Evolutionary conservation across 495 filamentous ascomycete genomes (phyloP).

Genomic region (Penicillium roqueforti): DNA sequence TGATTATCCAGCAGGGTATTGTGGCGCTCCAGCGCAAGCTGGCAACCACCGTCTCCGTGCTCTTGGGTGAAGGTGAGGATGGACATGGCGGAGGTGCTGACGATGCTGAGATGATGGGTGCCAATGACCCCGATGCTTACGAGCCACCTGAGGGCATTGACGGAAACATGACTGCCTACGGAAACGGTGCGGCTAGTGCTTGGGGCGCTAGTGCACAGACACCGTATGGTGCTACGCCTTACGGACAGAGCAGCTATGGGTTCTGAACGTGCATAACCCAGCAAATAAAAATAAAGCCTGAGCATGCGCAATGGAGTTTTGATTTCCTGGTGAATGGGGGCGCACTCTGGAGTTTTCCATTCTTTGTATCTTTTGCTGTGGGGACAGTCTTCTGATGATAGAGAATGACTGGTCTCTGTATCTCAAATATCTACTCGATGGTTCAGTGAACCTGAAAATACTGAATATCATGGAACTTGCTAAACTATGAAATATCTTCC

Average conservation of each 20-base stretch:
- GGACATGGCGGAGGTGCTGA: conserved; percentile 47
- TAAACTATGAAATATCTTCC: not conserved
- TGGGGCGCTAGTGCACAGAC: conserved; percentile 61
- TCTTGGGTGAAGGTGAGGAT: conserved; percentile 47
- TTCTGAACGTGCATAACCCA: conserved; percentile 16
- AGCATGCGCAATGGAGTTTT: conserved; percentile 26
- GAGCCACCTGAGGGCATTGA: conserved; percentile 58
- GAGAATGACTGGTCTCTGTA: conserved; percentile 11
- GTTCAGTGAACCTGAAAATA: conserved; percentile 2
- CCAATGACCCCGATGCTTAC: conserved; percentile 56
- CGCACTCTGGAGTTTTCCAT: conserved; percentile 24
- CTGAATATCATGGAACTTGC: not conserved
- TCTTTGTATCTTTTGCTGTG: conserved; percentile 11
- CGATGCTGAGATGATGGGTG: conserved; percentile 54
- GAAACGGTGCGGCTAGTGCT: conserved; percentile 54
- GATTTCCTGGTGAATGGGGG: conserved; percentile 21
- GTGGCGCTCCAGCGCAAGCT: conserved; percentile 86
- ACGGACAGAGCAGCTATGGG: conserved; percentile 58
- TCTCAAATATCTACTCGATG: not conserved
- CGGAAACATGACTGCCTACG: conserved; percentile 76
- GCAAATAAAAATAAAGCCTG: conserved; percentile 12
- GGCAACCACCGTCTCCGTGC: conserved; percentile 71
- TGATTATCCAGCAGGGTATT: conserved; percentile 83
- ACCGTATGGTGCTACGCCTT: conserved; percentile 68
- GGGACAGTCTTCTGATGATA: conserved; percentile 4